Conservation (phyloP, 805 yeast genomes). For the Isabelozyma pseudorhagii region DNA sequence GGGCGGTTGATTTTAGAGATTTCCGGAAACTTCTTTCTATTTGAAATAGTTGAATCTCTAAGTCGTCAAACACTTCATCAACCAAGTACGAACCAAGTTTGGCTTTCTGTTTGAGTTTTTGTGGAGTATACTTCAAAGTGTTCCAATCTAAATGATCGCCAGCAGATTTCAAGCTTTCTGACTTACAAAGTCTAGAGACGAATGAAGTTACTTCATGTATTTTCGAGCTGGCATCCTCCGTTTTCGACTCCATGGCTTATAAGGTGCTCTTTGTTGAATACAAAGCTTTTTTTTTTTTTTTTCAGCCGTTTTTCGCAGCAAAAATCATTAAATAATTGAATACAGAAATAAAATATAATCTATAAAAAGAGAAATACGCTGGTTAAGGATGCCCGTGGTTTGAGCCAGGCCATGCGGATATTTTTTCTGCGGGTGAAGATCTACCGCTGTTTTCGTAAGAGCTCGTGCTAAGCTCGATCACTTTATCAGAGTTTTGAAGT, state of each 20-base stretch:
- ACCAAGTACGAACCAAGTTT: conserved; percentile 24
- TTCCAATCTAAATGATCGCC: conserved; percentile 21
- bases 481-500: conserved; percentile 9
- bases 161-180: not conserved
- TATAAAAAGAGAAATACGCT: no score
- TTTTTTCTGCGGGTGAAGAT: conserved; percentile 31
- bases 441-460: conserved; percentile 17
- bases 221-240: not conserved
- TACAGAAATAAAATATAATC: not conserved
- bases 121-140: conserved; percentile 27
- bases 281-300: no score
- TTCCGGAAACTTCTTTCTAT: conserved; percentile 13
- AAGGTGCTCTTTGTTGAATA: not conserved
- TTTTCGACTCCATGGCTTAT: not conserved
- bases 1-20: conserved; percentile 11
- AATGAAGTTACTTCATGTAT: not conserved
- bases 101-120: conserved; percentile 25
- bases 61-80: conserved; percentile 36
- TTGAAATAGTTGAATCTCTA: conserved; percentile 15
- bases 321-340: not conserved
- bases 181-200: not conserved
- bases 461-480: conserved; percentile 11
- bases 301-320: not conserved
- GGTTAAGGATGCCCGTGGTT: conserved; percentile 60
- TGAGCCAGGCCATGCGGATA: conserved; percentile 65